Percentiles rank a stretch among this genome's conserved stretches.
These are phyloP conservation scores for Exophiala dermatitidis DNA, from an alignment of 2,329 filamentous ascomycete species.

Conservation along the genomic window DNA sequence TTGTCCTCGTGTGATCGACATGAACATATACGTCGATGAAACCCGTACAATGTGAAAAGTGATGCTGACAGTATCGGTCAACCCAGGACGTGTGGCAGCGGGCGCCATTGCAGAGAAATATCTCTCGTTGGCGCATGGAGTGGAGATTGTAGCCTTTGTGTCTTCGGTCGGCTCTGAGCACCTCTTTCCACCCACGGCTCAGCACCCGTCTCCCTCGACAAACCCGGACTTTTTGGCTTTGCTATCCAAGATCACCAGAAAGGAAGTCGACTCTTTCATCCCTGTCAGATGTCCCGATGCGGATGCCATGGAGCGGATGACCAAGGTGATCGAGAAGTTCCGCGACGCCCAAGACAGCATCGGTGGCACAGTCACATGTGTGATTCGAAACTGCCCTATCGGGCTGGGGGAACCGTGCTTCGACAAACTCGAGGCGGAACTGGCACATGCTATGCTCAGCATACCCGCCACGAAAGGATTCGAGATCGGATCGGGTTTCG, in stretches of 20 bases:
- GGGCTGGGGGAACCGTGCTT: conserved; percentile 92
- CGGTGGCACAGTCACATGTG: conserved; percentile 88
- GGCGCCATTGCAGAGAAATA: conserved; percentile 93
- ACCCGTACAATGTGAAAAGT: not conserved
- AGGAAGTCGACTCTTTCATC: conserved; percentile 72
- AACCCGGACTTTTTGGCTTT: conserved; percentile 75
- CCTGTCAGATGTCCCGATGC: conserved; percentile 79
- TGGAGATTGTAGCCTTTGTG: conserved; percentile 89
- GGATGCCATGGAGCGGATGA: conserved; percentile 62
- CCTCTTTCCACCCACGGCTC: conserved; percentile 48
- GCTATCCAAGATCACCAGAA: conserved; percentile 63
- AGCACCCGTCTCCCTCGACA: conserved; percentile 37
- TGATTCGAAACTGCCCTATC: conserved; percentile 76
- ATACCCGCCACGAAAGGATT: conserved; percentile 95
- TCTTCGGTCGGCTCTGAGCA: conserved; percentile 74
- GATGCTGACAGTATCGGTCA: not conserved
- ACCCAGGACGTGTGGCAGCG: conserved; percentile 70
- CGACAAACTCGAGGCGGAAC: conserved; percentile 85
- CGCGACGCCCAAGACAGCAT: conserved; percentile 78
- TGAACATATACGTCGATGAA: too few relatives aligned
- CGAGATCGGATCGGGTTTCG: conserved; percentile 89
- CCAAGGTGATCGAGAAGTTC: conserved; percentile 67
- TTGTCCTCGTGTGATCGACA: too few relatives aligned
- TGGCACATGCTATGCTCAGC: conserved; percentile 89
- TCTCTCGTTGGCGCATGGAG: conserved; percentile 67